Base-by-base conservation (phyloP, 1,139 yeast genomes). In the Geotrichum candidum region DNA sequence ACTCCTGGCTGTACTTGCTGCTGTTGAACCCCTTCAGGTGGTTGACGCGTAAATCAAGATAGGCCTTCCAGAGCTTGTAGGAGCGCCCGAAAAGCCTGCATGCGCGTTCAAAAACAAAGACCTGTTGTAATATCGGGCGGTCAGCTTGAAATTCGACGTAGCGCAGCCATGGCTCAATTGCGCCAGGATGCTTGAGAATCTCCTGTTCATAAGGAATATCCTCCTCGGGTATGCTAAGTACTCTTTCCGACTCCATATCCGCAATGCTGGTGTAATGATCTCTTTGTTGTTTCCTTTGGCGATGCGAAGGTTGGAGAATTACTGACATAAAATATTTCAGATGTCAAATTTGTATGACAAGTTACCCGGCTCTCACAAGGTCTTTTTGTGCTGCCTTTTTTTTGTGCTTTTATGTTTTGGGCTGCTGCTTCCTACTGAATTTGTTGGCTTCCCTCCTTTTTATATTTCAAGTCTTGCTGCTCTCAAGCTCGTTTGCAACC, bases 11-110 rank as follows among this genome's bases (percentile, higher is more conserved):
- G 63, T 76, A 71, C 1, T 54, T 45, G 25, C 74, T 69, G 18
- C 76, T 75, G 61, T 73, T 70, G 27, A 75, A 59, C 3, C 70
- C 69, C 25, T 72, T 65, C n/a, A 77, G 67, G 27, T 73, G 65
- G 15, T 68, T 70, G 1, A 76, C 67, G 38, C 86, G 70, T 29
- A 81, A 67, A 38, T 78, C 80, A 41, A 86, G 68, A 66, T 84
- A 85, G n/a, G 71, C 54, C 61, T 73, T 71, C 91, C 91, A 86
- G 53, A 87, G 70, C 66, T 83, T 81, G 67, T 79, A 79, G 0
- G 85, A 80, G 51, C 83, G 70, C n/a, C 80, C 81, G 29, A 85
- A 70, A 13, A 73, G 70, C 7, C 68, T 65, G 9, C 84, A 80
- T 0, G 89, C 87, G 61, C 94, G 74, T 63, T 80, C 82, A 27